phyloP scores from a whole-genome alignment of 768 basidiomycete genomes.

The Gymnopilus junonius region DNA sequence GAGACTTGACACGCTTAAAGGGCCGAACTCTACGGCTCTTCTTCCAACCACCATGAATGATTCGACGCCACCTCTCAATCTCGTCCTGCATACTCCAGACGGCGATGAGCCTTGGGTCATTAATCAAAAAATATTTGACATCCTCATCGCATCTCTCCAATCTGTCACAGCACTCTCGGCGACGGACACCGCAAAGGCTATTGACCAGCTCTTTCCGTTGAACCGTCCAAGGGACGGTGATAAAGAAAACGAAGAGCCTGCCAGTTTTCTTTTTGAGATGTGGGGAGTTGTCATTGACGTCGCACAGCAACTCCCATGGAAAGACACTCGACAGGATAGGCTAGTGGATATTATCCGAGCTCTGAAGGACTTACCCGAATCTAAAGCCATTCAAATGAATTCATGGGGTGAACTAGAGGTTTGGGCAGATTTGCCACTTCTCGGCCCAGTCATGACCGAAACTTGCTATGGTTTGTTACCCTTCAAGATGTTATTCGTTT shows the following conservation, averaged over 20 bases:
- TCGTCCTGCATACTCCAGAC: neutral
- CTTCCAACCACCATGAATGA: neutral
- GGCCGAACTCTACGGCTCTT: neutral
- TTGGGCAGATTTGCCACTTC: conserved; percentile 3
- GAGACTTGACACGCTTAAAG: neutral
- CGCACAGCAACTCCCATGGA: conserved; percentile 9
- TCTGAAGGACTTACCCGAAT: neutral
- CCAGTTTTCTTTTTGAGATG: neutral
- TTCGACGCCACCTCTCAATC: neutral
- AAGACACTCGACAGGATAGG: conserved; percentile 1
- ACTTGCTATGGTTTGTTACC: neutral
- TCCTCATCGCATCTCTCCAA: neutral
- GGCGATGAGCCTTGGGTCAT: neutral
- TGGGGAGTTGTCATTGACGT: conserved; percentile 4
- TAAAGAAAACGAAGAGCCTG: neutral
- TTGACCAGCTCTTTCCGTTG: conserved; percentile 1
- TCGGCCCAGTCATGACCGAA: conserved; percentile 1
- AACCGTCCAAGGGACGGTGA: conserved; percentile 1
- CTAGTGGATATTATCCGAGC: conserved; percentile 1
- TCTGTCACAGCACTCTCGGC: neutral
- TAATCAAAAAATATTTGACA: neutral
- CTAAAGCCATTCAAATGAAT: neutral
- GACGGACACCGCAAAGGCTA: neutral
- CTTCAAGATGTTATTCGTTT: neutral
- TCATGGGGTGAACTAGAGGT: neutral